Conservation (phyloP, 2,329 filamentous ascomycete genomes). For the Sclerotinia borealis region DNA sequence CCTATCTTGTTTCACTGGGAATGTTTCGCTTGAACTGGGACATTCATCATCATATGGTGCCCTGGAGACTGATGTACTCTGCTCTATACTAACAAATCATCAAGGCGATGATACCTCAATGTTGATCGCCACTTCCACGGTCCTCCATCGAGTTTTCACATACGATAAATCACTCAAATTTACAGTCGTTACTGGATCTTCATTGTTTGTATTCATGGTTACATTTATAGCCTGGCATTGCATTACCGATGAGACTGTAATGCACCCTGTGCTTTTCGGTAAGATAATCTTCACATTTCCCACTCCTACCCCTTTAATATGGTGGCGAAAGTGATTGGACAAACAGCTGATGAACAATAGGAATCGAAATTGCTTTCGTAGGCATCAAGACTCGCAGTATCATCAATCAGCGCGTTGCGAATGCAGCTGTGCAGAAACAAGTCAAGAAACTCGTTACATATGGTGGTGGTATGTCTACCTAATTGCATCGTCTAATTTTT, state of each 20-base stretch:
- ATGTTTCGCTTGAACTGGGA: background rate
- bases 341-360: conserved; percentile 6
- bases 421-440: conserved; percentile 22
- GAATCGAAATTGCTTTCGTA: conserved; percentile 20
- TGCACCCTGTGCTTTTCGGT: conserved; percentile 22
- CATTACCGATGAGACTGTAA: conserved; percentile 18
- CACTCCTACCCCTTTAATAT: background rate
- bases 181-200: conserved; percentile 40
- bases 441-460: conserved; percentile 24
- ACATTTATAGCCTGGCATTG: conserved; percentile 37
- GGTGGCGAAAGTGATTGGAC: background rate
- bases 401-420: conserved; percentile 23
- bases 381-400: conserved; percentile 26
- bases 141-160: conserved; percentile 45
- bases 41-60: background rate
- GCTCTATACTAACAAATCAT: conserved; percentile 31
- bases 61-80: background rate
- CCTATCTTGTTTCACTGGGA: background rate
- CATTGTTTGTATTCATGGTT: conserved; percentile 37
- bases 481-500: background rate
- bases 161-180: conserved; percentile 39
- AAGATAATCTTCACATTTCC: background rate
- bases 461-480: conserved; percentile 22
- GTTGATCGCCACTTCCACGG: conserved; percentile 46
- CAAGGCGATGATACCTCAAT: conserved; percentile 52